Percentiles rank a stretch among this genome's conserved stretches.
phyloP scores from a whole-genome alignment of 306 rosid genomes.

The Quercus ilex region DNA sequence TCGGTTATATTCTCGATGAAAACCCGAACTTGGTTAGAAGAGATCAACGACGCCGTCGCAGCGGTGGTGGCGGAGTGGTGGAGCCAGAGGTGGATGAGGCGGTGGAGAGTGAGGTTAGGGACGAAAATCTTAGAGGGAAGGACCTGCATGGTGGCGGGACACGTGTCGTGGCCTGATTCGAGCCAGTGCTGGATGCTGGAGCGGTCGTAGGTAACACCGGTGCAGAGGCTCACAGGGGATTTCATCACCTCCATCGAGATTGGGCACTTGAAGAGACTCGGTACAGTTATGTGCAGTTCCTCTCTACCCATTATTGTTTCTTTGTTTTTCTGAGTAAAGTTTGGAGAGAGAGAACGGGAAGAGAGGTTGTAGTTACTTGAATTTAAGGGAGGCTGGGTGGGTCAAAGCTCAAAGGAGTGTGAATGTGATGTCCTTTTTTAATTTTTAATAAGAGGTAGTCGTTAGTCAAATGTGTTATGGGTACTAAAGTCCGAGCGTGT shows the following conservation, averaged over 20 bases:
- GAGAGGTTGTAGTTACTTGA: too few relatives aligned
- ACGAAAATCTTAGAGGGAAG: constrained; percentile 53
- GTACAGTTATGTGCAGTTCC: constrained; percentile 43
- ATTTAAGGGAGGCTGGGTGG: background rate
- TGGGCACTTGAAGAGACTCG: constrained; percentile 50
- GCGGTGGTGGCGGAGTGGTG: constrained; percentile 21
- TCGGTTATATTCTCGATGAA: constrained; percentile 15
- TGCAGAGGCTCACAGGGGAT: constrained; percentile 59
- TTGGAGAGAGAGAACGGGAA: background rate
- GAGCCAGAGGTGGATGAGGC: constrained; percentile 54
- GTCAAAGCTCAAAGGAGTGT: too few relatives aligned
- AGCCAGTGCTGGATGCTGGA: constrained; percentile 64
- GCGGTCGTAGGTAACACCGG: constrained; percentile 72
- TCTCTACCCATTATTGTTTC: constrained; percentile 39
- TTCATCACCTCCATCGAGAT: constrained; percentile 63
- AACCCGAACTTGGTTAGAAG: constrained; percentile 18
- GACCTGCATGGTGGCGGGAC: constrained; percentile 62
- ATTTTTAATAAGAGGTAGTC: too few relatives aligned
- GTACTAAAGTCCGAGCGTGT: too few relatives aligned
- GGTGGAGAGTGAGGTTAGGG: constrained; percentile 59
- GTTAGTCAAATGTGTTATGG: too few relatives aligned
- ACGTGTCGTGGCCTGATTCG: constrained; percentile 55
- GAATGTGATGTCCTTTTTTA: background rate
- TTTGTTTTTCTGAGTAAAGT: background rate
- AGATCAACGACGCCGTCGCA: background rate